Evolutionary conservation across 176 grass and related monocot genomes (phyloP).

Genomic region (Thinopyrum elongatum): DNA sequence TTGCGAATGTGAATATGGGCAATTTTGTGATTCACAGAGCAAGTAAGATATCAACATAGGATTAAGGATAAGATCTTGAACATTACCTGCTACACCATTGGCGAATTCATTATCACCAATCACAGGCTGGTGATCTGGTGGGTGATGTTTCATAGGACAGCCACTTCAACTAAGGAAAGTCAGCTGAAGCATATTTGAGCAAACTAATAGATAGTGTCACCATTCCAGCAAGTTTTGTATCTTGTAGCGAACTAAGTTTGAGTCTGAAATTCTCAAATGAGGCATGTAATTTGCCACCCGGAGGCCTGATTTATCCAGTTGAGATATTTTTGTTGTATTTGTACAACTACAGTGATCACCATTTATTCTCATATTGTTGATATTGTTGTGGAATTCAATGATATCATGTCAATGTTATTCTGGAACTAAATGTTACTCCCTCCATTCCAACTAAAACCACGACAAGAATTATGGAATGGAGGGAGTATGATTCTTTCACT

Average conservation of each 20-base stretch:
- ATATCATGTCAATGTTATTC: neutral
- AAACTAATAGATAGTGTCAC: slow-evolving; percentile 6
- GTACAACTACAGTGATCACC: neutral
- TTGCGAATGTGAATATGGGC: slow-evolving; percentile 64
- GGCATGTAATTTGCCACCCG: slow-evolving; percentile 14
- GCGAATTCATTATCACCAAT: neutral
- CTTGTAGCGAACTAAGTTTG: slow-evolving; percentile 5
- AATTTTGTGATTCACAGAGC: slow-evolving; percentile 84
- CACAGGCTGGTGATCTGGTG: neutral
- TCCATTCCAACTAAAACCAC: too few relatives aligned
- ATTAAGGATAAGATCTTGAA: neutral
- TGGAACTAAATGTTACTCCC: too few relatives aligned
- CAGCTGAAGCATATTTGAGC: neutral
- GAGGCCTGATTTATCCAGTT: neutral
- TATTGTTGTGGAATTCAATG: neutral
- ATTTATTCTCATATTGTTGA: neutral
- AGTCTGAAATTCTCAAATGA: neutral
- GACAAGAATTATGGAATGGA: too few relatives aligned
- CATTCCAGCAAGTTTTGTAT: slow-evolving; percentile 3
- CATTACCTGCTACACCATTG: slow-evolving; percentile 6
- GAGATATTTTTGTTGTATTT: neutral
- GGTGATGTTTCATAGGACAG: slow-evolving; percentile 6
- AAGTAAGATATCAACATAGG: slow-evolving; percentile 24
- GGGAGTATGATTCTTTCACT: neutral
- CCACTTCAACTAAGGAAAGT: neutral